Evolutionary conservation across 2,329 filamentous ascomycete genomes (phyloP).

Genomic region (Verticillium albo-atrum): DNA sequence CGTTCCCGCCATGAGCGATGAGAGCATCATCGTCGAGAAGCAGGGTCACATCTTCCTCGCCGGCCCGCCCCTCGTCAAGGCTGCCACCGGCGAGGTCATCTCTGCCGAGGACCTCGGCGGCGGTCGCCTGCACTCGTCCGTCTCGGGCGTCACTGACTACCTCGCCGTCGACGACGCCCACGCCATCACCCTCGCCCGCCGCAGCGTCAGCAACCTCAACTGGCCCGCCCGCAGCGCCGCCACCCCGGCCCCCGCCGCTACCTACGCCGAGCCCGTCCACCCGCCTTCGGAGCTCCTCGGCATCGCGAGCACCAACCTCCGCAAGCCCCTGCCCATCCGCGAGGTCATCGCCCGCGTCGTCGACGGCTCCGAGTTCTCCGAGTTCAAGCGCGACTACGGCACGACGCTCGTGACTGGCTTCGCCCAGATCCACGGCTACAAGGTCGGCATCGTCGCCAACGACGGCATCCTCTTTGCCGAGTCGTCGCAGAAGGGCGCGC

Average conservation of each 20-base stretch:
- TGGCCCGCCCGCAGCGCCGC: constrained; percentile 57
- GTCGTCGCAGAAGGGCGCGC: constrained; percentile 86
- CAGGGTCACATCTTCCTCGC: constrained; percentile 98
- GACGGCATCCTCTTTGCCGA: constrained; percentile 92
- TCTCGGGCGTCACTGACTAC: constrained; percentile 93
- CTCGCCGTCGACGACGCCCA: constrained; percentile 92
- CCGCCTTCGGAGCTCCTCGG: constrained; percentile 75
- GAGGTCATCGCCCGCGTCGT: constrained; percentile 92
- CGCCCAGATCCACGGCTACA: constrained; percentile 82
- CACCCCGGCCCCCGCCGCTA: constrained; percentile 28
- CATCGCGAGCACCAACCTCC: constrained; percentile 85
- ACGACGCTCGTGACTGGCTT: constrained; percentile 89
- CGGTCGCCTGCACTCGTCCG: constrained; percentile 81
- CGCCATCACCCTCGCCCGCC: constrained; percentile 77
- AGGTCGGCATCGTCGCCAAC: constrained; percentile 90
- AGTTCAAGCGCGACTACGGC: constrained; percentile 93
- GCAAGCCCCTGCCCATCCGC: constrained; percentile 77
- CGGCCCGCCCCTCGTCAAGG: constrained; percentile 90
- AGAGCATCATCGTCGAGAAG: constrained; percentile 91
- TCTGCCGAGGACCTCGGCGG: constrained; percentile 88
- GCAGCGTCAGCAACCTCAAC: constrained; percentile 85
- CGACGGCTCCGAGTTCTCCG: constrained; percentile 82
- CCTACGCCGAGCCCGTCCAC: constrained; percentile 73
- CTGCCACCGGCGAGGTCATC: constrained; percentile 89
- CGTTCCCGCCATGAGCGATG: constrained; percentile 95